Percentiles rank a stretch among this genome's conserved stretches.
Evolutionary conservation across 306 rosid species (phyloP).

Genomic region (Pyrus bretschneideri): DNA sequence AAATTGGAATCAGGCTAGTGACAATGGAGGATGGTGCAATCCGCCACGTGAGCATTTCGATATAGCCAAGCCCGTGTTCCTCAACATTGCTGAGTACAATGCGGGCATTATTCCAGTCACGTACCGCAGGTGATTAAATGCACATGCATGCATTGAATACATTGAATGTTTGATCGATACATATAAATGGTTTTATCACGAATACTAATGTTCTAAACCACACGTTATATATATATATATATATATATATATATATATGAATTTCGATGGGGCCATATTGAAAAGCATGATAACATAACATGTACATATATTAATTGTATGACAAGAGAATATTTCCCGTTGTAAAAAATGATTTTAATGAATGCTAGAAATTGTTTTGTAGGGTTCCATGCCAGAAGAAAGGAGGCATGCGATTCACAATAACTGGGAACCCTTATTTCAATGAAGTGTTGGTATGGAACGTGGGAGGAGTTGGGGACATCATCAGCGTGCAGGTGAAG

Average conservation of each 20-base stretch:
- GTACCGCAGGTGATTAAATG: too few species aligned
- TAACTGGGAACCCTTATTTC: conserved; percentile 67
- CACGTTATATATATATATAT: too few species aligned
- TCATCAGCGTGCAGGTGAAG: conserved; percentile 41
- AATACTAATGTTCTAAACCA: too few species aligned
- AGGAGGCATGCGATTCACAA: conserved; percentile 63
- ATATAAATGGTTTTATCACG: too few species aligned
- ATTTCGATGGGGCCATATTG: too few species aligned
- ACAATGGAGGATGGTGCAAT: conserved; percentile 87
- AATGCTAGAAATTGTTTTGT: not conserved
- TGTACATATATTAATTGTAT: too few species aligned
- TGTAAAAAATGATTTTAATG: not conserved
- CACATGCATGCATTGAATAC: too few species aligned
- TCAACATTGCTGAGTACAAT: conserved; percentile 43
- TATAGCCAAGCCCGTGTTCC: conserved; percentile 58
- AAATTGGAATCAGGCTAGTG: conserved; percentile 18
- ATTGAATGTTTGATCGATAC: too few species aligned
- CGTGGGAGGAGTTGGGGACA: conserved; percentile 77
- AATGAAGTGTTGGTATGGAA: conserved; percentile 50
- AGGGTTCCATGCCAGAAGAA: conserved; percentile 55
- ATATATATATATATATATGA: too few species aligned
- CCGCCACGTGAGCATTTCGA: conserved; percentile 76
- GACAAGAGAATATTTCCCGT: too few species aligned
- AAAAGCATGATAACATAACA: too few species aligned
- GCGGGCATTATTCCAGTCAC: conserved; percentile 55